Conservation (phyloP, 2,329 filamentous ascomycete species). For the Gaeumannomyces sp. region DNA sequence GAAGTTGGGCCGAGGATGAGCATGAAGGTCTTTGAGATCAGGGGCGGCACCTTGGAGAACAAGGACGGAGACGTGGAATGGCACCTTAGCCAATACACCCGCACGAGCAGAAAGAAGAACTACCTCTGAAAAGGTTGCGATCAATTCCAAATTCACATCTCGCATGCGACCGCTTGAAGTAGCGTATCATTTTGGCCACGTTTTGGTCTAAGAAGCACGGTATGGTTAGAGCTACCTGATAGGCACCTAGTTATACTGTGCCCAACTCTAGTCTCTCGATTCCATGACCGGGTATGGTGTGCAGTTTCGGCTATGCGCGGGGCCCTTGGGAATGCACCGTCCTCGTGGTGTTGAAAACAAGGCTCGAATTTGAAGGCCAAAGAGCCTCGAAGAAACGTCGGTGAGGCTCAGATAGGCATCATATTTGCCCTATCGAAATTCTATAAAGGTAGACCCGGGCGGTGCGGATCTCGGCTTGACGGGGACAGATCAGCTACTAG, state of each 20-base stretch:
- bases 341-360: too few relatives aligned
- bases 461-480: neutral
- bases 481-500: neutral
- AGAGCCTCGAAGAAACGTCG: neutral
- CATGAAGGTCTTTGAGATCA: constrained; percentile 93
- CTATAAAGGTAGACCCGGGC: neutral
- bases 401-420: neutral
- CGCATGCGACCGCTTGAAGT: neutral
- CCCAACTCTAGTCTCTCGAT: too few relatives aligned
- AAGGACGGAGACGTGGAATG: constrained; percentile 95
- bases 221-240: too few relatives aligned
- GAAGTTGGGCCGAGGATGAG: constrained; percentile 94
- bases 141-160: neutral
- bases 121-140: constrained; percentile 58
- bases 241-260: too few relatives aligned
- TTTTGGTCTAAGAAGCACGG: too few relatives aligned
- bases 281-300: too few relatives aligned
- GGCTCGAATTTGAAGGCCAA: neutral
- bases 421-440: too few relatives aligned
- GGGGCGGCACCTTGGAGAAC: constrained; percentile 84
- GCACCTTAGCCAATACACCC: constrained; percentile 91
- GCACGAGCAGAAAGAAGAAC: constrained; percentile 92
- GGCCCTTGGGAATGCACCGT: too few relatives aligned
- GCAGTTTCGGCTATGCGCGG: neutral
- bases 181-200: too few relatives aligned